Evolutionary conservation across 2,329 filamentous ascomycete genomes (phyloP).

Genomic region (Ceratocystis lukuohia): DNA sequence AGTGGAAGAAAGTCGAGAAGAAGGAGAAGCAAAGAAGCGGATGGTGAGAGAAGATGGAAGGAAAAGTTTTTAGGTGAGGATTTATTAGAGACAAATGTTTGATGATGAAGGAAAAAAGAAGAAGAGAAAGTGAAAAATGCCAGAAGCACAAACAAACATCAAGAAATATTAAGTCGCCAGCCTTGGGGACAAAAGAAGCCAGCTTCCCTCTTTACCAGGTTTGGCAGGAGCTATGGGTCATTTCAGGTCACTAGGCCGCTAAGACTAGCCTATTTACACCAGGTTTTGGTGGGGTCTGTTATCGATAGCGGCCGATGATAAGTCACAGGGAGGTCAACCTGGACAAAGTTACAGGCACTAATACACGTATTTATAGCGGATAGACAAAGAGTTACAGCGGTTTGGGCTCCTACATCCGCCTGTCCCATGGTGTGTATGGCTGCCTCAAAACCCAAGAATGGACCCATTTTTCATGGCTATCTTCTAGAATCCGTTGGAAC

Average conservation of each 20-base stretch:
- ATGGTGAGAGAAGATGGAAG: background rate
- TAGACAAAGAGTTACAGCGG: background rate
- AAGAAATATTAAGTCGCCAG: background rate
- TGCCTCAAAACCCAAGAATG: background rate
- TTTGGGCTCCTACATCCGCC: background rate
- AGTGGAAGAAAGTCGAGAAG: background rate
- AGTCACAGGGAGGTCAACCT: background rate
- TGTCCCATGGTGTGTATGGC: no score
- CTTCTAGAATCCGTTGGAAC: constrained; percentile 24
- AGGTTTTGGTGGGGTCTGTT: background rate
- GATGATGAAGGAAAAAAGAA: constrained; percentile 9
- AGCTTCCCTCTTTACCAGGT: constrained; percentile 5
- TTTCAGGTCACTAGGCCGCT: background rate
- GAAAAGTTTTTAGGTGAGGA: background rate
- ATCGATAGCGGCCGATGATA: background rate
- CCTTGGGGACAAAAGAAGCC: constrained; percentile 5
- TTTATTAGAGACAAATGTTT: background rate
- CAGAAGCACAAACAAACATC: constrained; percentile 7
- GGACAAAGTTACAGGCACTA: no score
- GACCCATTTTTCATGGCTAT: constrained; percentile 3
- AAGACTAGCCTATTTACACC: background rate
- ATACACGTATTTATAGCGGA: background rate
- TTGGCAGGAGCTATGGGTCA: background rate
- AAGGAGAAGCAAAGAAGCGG: background rate
- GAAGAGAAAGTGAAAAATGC: background rate